Evolutionary conservation across 2,329 filamentous ascomycete genomes (phyloP).

Genomic region (Ceratocystis cubensis): DNA sequence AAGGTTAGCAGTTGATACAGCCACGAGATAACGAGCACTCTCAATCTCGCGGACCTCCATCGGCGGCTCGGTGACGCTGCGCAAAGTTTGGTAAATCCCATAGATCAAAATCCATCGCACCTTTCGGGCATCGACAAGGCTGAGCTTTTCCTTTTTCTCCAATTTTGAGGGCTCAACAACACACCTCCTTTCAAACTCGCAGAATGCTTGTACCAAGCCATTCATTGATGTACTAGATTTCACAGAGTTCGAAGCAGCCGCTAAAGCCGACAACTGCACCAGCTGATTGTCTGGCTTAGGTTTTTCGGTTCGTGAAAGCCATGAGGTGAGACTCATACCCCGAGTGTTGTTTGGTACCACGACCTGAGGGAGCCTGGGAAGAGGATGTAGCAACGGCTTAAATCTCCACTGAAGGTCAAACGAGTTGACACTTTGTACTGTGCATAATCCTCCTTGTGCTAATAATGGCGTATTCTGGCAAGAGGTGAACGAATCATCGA

Average conservation of each 20-base stretch:
- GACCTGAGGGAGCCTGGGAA: slow-evolving; percentile 51
- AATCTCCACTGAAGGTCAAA: slow-evolving; percentile 54
- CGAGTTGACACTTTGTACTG: slow-evolving; percentile 51
- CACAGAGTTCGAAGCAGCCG: slow-evolving; percentile 37
- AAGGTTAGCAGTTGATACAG: slow-evolving; percentile 32
- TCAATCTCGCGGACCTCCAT: slow-evolving; percentile 46
- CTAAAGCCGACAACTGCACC: slow-evolving; percentile 40
- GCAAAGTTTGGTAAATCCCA: slow-evolving; percentile 57
- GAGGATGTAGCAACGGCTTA: slow-evolving; percentile 46
- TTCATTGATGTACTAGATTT: slow-evolving; percentile 33
- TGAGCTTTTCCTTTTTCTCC: slow-evolving; percentile 23
- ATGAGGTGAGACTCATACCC: slow-evolving; percentile 30
- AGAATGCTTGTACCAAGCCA: slow-evolving; percentile 53
- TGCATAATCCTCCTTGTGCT: slow-evolving; percentile 55
- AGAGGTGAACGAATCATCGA: slow-evolving; percentile 45
- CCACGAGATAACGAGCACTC: slow-evolving; percentile 44
- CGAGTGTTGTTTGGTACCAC: slow-evolving; percentile 21
- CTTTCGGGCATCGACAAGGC: slow-evolving; percentile 55
- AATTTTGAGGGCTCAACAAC: slow-evolving; percentile 27
- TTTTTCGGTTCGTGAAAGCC: slow-evolving; percentile 33
- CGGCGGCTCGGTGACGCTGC: slow-evolving; percentile 49
- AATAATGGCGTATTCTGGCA: slow-evolving; percentile 39
- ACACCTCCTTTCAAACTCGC: slow-evolving; percentile 53
- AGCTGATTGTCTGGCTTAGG: slow-evolving; percentile 38
- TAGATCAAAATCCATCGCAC: slow-evolving; percentile 70